Conservation (phyloP, 2,329 filamentous ascomycete species). For the Raffaelea deltoideospora region DNA sequence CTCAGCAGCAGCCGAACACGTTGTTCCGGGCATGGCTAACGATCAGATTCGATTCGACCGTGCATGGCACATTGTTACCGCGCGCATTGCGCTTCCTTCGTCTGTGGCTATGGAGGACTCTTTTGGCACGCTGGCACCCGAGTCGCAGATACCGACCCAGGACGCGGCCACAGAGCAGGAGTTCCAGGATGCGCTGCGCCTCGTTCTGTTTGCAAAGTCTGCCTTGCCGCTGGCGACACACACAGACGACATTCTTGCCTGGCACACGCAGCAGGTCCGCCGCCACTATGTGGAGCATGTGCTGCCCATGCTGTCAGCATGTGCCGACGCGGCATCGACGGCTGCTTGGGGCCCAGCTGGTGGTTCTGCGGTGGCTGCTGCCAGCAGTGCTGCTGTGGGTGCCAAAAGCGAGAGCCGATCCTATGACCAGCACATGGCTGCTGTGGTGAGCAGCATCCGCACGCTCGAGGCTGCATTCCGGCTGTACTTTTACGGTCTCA, state of each 20-base stretch:
- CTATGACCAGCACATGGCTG: conserved; percentile 30
- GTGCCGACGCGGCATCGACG: conserved; percentile 11
- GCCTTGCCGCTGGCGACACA: conserved; percentile 32
- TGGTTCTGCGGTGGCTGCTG: neutral
- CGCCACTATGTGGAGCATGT: conserved; percentile 46
- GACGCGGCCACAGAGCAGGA: conserved; percentile 20
- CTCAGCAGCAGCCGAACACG: neutral
- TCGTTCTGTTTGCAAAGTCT: conserved; percentile 32
- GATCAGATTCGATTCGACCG: conserved; percentile 44
- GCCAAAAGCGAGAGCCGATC: conserved; percentile 2
- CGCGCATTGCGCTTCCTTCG: conserved; percentile 38
- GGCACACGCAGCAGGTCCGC: conserved; percentile 46
- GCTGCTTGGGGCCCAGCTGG: too few relatives aligned
- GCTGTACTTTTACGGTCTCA: conserved; percentile 40
- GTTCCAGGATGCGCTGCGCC: conserved; percentile 36
- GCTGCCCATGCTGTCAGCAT: conserved; percentile 36
- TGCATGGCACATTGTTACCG: conserved; percentile 47
- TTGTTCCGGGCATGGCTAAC: conserved; percentile 13
- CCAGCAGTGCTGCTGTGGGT: too few relatives aligned
- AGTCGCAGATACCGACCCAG: conserved; percentile 22
- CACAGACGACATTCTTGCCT: conserved; percentile 41
- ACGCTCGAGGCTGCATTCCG: conserved; percentile 45
- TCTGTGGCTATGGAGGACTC: conserved; percentile 39
- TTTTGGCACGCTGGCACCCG: conserved; percentile 30
- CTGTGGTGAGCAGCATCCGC: conserved; percentile 31